A percentile compares a stretch with the other conserved stretches of the same genome.
Evolutionary conservation across 441 rosid species (phyloP).

Genomic region (Hypseocharis bilobata): DNA sequence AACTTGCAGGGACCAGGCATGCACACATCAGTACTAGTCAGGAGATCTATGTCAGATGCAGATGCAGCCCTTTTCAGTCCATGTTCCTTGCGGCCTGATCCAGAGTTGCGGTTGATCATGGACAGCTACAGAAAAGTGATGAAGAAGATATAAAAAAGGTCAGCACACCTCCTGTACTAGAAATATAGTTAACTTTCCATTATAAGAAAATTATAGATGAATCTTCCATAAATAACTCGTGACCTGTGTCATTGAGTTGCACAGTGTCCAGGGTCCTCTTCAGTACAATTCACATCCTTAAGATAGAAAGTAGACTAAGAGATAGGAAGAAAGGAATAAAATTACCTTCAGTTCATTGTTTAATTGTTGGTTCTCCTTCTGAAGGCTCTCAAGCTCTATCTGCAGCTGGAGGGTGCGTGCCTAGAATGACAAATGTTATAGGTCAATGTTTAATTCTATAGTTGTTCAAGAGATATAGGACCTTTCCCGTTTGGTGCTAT

Average conservation of each 20-base stretch:
- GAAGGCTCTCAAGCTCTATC: not conserved
- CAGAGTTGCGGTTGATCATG: not conserved
- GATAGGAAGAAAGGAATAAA: not conserved
- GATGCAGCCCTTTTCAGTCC: not conserved
- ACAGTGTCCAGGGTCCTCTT: not conserved
- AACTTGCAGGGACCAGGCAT: not conserved
- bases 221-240: too few relatives aligned
- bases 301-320: not conserved
- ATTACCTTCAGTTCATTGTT: not conserved
- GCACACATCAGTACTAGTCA: not conserved
- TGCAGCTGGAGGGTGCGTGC: not conserved
- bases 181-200: not conserved
- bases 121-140: not conserved
- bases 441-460: not conserved
- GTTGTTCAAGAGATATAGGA: not conserved
- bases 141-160: not conserved
- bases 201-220: too few relatives aligned
- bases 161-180: not conserved
- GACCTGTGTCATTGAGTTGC: not conserved
- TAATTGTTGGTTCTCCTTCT: not conserved
- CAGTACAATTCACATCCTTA: not conserved
- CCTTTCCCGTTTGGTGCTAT: not conserved
- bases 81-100: not conserved
- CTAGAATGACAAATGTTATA: not conserved
- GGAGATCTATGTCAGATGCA: not conserved